Conservation (phyloP, 805 yeast genomes). For the Pichia paraexigua region DNA sequence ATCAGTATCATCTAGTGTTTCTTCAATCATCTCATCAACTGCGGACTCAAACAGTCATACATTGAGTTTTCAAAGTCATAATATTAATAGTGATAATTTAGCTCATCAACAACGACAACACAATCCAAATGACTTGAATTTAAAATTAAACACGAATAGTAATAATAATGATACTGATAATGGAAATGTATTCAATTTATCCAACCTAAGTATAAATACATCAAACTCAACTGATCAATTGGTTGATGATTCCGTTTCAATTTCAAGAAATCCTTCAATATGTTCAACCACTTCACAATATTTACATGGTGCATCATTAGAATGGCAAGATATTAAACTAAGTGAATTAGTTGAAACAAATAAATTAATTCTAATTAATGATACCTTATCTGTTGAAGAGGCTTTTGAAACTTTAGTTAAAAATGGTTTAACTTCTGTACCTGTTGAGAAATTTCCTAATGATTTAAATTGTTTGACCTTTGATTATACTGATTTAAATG, state of each 20-base stretch:
- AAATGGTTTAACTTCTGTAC: conserved; percentile 77
- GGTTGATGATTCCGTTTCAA: neutral
- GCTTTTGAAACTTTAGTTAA: conserved; percentile 74
- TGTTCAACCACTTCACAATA: conserved; percentile 26
- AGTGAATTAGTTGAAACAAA: conserved; percentile 71
- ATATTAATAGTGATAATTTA: neutral
- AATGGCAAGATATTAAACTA: conserved; percentile 70
- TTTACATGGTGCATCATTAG: conserved; percentile 29
- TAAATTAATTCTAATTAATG: conserved; percentile 62
- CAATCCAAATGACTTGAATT: neutral
- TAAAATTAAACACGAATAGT: neutral
- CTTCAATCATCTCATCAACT: conserved; percentile 5
- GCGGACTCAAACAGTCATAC: neutral
- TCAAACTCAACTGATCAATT: neutral
- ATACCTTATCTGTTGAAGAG: conserved; percentile 67
- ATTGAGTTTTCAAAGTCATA: conserved; percentile 2
- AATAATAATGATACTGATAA: neutral
- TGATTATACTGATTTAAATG: conserved; percentile 86
- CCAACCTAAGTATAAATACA: conserved; percentile 4
- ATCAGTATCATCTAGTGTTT: conserved; percentile 1
- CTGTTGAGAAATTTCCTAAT: conserved; percentile 52
- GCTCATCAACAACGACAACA: neutral
- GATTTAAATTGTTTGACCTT: conserved; percentile 73
- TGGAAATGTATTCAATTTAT: neutral
- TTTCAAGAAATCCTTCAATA: conserved; percentile 33